Evolutionary conservation across 768 basidiomycete species (phyloP), one percentile per base, ranked within the genome.

Genomic region (Auriculariales sp.): DNA sequence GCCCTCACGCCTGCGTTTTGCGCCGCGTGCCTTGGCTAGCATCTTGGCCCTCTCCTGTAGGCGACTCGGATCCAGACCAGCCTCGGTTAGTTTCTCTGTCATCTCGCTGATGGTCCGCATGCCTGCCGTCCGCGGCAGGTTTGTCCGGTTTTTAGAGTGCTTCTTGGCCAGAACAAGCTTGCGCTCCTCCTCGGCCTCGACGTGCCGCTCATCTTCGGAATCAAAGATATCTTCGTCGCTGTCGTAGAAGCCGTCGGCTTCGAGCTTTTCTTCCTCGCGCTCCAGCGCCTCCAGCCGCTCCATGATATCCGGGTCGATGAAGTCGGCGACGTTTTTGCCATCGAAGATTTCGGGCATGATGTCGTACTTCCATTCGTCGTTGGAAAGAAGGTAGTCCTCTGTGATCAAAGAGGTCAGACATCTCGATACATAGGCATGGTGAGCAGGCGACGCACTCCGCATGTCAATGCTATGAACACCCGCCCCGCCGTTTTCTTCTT

Each of bases 291-390:
- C 94, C 44, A 99, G 81, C 67, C 92, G 94, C 66, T 93, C 93
- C 17, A 79, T 81, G 53, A 99, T 98, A 60, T 99, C 95, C 19
- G 91, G 85, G 65, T 98, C 94, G 64, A 98, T 87, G 54, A 99
- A 99, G 71, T 99, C 95, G 22, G 93, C 94, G 48, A 98, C 68
- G 68, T 99, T 99, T 77, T 97, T 97, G 68, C 95, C 95, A 56
- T 97, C 81, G 82, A 90, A 81, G 60, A 99, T 88, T 64, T 99
- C 95, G n/a, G 95, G 95, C n/a, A 98, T 84, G 55, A 78, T 73
- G 60, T 99, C 95, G 68, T 79, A 71, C 70, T 95, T 99, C 95
- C 95, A 99, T 36, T 87, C 83, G 31, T 85, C 79, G 61, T 95
- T 81, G 22, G 79, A 73, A 52, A 99, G 79, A 25, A 95, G 51